A percentile compares a stretch with the other conserved stretches of the same genome.
Evolutionary conservation across 73 alveolate genomes (phyloP).

Genomic region (Paramecium primaurelia): DNA sequence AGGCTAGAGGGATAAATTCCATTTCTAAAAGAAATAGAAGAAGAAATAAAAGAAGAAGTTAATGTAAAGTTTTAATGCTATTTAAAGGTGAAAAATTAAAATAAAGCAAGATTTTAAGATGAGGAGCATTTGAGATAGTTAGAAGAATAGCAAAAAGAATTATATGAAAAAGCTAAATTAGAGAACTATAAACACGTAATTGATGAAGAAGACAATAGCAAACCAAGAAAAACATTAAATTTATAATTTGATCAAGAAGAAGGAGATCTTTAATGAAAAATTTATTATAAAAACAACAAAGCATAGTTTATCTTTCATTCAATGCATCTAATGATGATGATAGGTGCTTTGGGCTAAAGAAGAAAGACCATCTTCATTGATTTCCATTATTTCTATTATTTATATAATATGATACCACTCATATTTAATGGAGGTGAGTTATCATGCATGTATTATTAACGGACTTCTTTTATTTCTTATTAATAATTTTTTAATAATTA

Average conservation of each 20-base stretch:
- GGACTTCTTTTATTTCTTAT: not conserved
- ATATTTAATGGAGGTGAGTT: not conserved
- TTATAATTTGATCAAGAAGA: not conserved
- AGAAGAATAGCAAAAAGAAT: not conserved
- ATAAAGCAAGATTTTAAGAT: slow-evolving; percentile 21
- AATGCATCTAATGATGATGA: not conserved
- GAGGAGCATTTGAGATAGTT: not conserved
- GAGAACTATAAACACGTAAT: not conserved
- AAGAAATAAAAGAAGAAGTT: slow-evolving; percentile 28
- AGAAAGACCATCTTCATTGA: not conserved
- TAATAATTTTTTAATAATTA: not conserved
- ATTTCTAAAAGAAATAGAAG: not conserved
- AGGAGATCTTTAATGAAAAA: not conserved
- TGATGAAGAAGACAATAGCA: not conserved
- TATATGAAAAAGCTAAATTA: slow-evolving; percentile 17
- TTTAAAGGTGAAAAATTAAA: not conserved
- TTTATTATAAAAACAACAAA: not conserved
- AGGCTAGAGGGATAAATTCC: not conserved
- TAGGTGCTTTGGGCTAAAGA: slow-evolving; percentile 16
- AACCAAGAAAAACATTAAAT: not conserved
- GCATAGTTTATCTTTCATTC: not conserved
- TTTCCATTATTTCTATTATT: not conserved
- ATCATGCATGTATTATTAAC: not conserved
- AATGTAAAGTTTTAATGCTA: not conserved
- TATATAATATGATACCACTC: not conserved